These are phyloP conservation scores for Ceratobasidium sp. DNA, from an alignment of 1,284 basidiomycete genomes.

Conservation along the genomic window DNA sequence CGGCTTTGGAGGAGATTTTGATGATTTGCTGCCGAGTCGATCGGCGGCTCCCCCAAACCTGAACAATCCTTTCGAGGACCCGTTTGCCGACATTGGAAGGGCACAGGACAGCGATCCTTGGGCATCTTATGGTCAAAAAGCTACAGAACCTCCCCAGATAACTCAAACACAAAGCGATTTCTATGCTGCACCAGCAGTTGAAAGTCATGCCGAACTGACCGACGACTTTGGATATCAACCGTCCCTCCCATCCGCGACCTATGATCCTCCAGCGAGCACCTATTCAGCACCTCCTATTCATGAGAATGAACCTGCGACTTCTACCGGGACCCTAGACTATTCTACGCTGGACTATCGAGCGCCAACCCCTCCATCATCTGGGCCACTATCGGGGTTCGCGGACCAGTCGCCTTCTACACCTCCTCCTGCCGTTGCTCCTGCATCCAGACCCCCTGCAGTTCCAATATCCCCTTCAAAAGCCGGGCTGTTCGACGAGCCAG, in stretches of 20 bases:
- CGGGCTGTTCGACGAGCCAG: conserved; percentile 20
- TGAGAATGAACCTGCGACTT: conserved; percentile 31
- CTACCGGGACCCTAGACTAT: conserved; percentile 47
- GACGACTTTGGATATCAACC: conserved; percentile 12
- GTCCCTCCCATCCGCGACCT: conserved; percentile 5
- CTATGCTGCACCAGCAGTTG: conserved; percentile 47
- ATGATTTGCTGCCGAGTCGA: conserved; percentile 70
- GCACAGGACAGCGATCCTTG: conserved; percentile 79
- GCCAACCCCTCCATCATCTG: conserved; percentile 52
- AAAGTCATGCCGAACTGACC: conserved; percentile 45
- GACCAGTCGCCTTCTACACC: conserved; percentile 40
- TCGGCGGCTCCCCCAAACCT: conserved; percentile 64
- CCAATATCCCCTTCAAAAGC: conserved; percentile 32
- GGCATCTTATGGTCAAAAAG: conserved; percentile 53
- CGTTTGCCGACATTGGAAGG: conserved; percentile 64
- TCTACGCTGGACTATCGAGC: conserved; percentile 56
- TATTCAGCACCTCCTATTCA: conserved; percentile 41
- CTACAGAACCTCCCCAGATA: not conserved
- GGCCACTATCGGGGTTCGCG: conserved; percentile 39
- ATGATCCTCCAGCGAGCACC: conserved; percentile 25
- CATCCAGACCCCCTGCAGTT: not conserved
- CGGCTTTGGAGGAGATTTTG: conserved; percentile 55
- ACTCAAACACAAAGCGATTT: conserved; percentile 41
- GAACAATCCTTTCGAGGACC: conserved; percentile 79
- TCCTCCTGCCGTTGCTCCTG: conserved; percentile 41